Base-by-base conservation (phyloP, 192 early-diverging fungal species). In the Backusella circina region DNA sequence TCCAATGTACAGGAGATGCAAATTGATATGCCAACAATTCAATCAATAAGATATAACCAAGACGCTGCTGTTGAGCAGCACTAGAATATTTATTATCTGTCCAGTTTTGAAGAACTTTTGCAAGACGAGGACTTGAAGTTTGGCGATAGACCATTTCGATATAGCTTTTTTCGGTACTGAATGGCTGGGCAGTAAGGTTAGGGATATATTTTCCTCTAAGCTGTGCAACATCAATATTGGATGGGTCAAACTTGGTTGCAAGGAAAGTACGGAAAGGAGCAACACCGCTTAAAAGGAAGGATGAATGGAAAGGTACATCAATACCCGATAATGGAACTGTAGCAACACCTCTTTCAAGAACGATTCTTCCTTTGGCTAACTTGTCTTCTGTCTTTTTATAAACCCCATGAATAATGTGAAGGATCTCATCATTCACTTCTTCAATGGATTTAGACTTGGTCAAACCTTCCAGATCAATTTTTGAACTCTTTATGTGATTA, bases 281-380 rank as follows among this genome's bases (percentile, higher is more conserved):
- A 70, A 98, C 94, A 80, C 97, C 97, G 72, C 90, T 94, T 57
- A 94, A 81, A 78, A 98, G 87, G 93, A 96, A 96, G 76, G 88
- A 90, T 9, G 96, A 97, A 89, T 98, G 97, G 93, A 97, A 98
- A 15, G 97, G 97, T 69, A 98, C 94, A 80, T 98, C 97, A 72
- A 98, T 95, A 69, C 96, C 96, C 6, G 88, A 87, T 6, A 98
- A 84, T 67, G 96, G 96, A 39, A 97, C 94, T 12, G 97, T 97
- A 32, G 96, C 94, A 65, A 90, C 84, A 61, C 95, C 95, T 79
- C 96, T 94, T 74, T 95, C 93, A 41, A 92, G 90, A 65, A 84
- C 83, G 35, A 98, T 78, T 65, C 88, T 77, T 47, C 91, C 92
- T 41, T 85, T 83, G 23, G 73, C 84, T 70, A 86, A 75, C 85